Percentiles rank a stretch among this genome's conserved stretches.
phyloP scores from a whole-genome alignment of 352 stramenopile species.

The Globisporangium alternatum region DNA sequence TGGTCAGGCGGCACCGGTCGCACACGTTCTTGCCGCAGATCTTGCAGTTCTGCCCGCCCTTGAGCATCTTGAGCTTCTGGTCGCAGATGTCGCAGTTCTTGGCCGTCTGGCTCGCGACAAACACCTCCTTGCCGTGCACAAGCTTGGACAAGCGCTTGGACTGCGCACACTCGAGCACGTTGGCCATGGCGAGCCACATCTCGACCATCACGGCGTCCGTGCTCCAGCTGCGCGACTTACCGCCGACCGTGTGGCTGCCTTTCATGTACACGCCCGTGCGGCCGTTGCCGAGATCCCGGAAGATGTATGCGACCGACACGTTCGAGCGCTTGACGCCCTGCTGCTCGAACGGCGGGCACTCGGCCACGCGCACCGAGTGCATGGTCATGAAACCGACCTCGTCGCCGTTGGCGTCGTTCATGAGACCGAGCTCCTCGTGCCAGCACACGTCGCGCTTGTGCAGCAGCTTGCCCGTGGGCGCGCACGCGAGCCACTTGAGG shows the following conservation, averaged over 20 bases:
- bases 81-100: slow-evolving; percentile 65
- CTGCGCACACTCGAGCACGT: slow-evolving; percentile 51
- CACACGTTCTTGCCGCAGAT: slow-evolving; percentile 70
- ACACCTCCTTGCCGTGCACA: slow-evolving; percentile 46
- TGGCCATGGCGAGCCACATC: slow-evolving; percentile 58
- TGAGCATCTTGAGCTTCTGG: slow-evolving; percentile 49
- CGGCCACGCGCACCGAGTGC: slow-evolving; percentile 45
- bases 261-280: slow-evolving; percentile 63
- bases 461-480: slow-evolving; percentile 44
- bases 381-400: slow-evolving; percentile 64
- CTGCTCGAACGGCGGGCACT: slow-evolving; percentile 58
- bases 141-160: slow-evolving; percentile 56
- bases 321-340: slow-evolving; percentile 50
- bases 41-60: slow-evolving; percentile 56
- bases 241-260: slow-evolving; percentile 45
- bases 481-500: slow-evolving; percentile 59
- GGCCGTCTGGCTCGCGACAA: slow-evolving; percentile 42
- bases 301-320: slow-evolving; percentile 63
- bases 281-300: slow-evolving; percentile 46
- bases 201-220: slow-evolving; percentile 50
- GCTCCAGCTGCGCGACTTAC: slow-evolving; percentile 59
- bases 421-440: slow-evolving; percentile 57
- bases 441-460: slow-evolving; percentile 69
- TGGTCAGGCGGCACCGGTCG: slow-evolving; percentile 55
- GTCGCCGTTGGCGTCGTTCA: slow-evolving; percentile 39